Conservation (phyloP, 106 monocot species). For the Apostasia ramifera region DNA sequence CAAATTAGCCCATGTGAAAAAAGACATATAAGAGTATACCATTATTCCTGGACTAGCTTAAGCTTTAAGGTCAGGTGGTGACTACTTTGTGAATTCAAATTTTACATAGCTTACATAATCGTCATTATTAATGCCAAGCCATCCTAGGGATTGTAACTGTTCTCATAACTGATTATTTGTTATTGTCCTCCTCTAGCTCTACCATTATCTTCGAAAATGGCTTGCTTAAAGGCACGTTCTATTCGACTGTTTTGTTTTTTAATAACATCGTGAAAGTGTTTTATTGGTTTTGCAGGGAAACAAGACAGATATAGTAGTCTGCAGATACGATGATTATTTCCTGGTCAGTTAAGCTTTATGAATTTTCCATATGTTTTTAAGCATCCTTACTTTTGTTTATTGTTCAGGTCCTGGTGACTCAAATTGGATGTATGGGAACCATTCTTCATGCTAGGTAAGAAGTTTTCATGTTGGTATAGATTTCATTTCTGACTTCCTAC, state of each 20-base stretch:
- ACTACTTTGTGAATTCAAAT: not conserved
- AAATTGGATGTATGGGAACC: slow-evolving; percentile 85
- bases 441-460: slow-evolving; percentile 76
- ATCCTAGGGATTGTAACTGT: not conserved
- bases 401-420: slow-evolving; percentile 78
- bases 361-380: not conserved
- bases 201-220: not conserved
- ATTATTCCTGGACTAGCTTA: too few species aligned
- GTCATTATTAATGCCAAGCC: not conserved
- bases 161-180: not conserved
- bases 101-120: not conserved
- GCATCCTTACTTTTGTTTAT: not conserved
- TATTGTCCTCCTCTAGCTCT: not conserved
- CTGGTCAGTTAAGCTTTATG: slow-evolving; percentile 40
- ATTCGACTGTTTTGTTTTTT: too few species aligned
- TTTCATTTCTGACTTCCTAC: too few species aligned
- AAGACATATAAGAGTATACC: too few species aligned
- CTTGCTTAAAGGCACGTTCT: not conserved
- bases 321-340: slow-evolving; percentile 67
- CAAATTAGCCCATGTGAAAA: too few species aligned
- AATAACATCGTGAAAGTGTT: too few species aligned
- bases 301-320: slow-evolving; percentile 71
- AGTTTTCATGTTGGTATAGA: not conserved
- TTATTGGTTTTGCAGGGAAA: slow-evolving; percentile 48
- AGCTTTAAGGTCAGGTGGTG: too few species aligned